These are phyloP conservation scores for Evansstolkia leycettana DNA, from an alignment of 495 filamentous ascomycete genomes.

Conservation along the genomic window DNA sequence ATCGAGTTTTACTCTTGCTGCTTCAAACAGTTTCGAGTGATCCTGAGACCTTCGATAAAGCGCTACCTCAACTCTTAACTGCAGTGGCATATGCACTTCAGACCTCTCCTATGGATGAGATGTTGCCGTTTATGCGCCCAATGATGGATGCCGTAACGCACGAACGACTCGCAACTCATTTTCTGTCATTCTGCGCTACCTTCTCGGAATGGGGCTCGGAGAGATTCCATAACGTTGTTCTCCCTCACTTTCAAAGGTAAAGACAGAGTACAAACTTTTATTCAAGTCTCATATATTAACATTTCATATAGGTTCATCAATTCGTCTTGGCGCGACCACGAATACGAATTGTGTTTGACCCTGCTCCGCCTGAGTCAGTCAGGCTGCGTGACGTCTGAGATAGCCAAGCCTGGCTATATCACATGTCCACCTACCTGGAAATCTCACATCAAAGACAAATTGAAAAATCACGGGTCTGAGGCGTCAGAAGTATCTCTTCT, in stretches of 20 bases:
- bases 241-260: slow-evolving; percentile 71
- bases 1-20: slow-evolving; percentile 43
- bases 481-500: slow-evolving; percentile 20
- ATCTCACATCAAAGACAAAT: slow-evolving; percentile 50
- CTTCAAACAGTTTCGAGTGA: slow-evolving; percentile 32
- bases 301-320: slow-evolving; percentile 47
- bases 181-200: slow-evolving; percentile 74
- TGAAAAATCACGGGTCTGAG: slow-evolving; percentile 30
- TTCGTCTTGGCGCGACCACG: slow-evolving; percentile 56
- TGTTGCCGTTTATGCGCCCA: slow-evolving; percentile 53
- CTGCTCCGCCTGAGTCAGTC: slow-evolving; percentile 54
- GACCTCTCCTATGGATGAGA: slow-evolving; percentile 65
- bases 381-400: slow-evolving; percentile 31
- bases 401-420: slow-evolving; percentile 41
- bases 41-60: slow-evolving; percentile 27
- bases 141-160: slow-evolving; percentile 52
- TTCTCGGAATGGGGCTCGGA: slow-evolving; percentile 60
- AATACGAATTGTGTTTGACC: slow-evolving; percentile 54
- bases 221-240: slow-evolving; percentile 62
- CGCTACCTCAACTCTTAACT: slow-evolving; percentile 47
- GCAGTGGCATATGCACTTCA: slow-evolving; percentile 55
- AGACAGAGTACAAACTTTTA: not conserved
- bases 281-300: slow-evolving; percentile 3
- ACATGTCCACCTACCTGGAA: slow-evolving; percentile 57
- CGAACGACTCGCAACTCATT: slow-evolving; percentile 49